A percentile compares a stretch with the other conserved stretches of the same genome.
Conservation (phyloP, 2,329 filamentous ascomycete species). For the Trichoderma polysporum region DNA sequence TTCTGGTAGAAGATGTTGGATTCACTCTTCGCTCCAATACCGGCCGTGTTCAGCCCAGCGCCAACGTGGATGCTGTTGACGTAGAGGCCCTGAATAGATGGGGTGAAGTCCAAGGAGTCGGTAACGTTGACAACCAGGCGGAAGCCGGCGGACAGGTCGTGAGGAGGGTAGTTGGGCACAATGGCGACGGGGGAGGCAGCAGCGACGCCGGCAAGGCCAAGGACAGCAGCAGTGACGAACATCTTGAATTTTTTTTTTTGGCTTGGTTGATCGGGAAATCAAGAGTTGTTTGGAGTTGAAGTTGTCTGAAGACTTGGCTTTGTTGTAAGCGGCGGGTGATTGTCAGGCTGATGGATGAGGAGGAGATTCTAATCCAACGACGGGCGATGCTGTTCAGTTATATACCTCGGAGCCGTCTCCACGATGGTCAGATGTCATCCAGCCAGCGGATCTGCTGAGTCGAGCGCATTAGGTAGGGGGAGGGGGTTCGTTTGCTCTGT, state of each 20-base stretch:
- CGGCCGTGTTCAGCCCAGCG: slow-evolving; percentile 40
- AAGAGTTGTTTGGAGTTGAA: not conserved
- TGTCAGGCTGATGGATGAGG: slow-evolving; percentile 4
- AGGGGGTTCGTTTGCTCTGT: not conserved
- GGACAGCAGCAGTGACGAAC: slow-evolving; percentile 21
- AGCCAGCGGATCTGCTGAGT: not conserved
- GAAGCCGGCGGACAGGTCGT: slow-evolving; percentile 33
- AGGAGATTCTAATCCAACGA: not conserved
- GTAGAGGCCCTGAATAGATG: slow-evolving; percentile 39
- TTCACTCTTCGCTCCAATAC: slow-evolving; percentile 33
- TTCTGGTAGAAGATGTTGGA: slow-evolving; percentile 48
- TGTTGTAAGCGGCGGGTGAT: not conserved
- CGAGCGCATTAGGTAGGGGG: not conserved
- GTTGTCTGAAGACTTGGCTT: not conserved
- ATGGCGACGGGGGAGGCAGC: slow-evolving; percentile 24
- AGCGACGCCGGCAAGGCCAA: slow-evolving; percentile 26
- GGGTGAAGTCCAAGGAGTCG: slow-evolving; percentile 37
- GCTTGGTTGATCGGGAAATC: not conserved
- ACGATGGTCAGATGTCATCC: not conserved
- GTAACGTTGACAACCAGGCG: slow-evolving; percentile 44
- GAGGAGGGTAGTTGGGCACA: slow-evolving; percentile 10
- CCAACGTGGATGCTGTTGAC: slow-evolving; percentile 43
- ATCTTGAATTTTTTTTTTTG: slow-evolving; percentile 10
- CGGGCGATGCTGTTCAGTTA: not conserved
- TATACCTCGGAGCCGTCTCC: slow-evolving; percentile 4